phyloP scores from a whole-genome alignment of 2,329 filamentous ascomycete species.

The Mollisia scopiformis region DNA sequence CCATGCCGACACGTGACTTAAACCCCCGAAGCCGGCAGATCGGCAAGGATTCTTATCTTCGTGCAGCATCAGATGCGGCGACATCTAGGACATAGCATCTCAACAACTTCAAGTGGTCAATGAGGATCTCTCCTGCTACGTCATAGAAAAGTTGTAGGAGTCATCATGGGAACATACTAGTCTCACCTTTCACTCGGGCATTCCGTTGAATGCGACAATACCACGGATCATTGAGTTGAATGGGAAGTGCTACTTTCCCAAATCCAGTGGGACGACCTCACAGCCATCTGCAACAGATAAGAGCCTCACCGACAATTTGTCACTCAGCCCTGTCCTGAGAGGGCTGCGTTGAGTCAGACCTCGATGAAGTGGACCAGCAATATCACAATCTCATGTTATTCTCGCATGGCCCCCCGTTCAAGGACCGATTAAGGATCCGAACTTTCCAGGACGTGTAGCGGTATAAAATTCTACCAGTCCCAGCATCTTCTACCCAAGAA shows the following conservation, averaged over 20 bases:
- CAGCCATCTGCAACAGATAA: neutral
- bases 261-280: neutral
- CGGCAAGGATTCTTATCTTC: neutral
- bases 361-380: conserved; percentile 13
- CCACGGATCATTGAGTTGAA: neutral
- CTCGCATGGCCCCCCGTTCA: conserved; percentile 10
- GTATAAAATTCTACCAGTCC: neutral
- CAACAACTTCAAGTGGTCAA: neutral
- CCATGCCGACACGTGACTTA: neutral
- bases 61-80: neutral
- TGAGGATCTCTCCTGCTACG: no score
- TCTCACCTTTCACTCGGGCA: neutral
- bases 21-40: neutral
- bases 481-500: neutral
- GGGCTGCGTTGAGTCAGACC: conserved; percentile 10
- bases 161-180: no score
- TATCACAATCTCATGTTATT: conserved; percentile 15
- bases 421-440: conserved; percentile 10
- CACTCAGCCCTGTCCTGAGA: neutral
- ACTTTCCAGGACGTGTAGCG: neutral
- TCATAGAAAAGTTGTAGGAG: no score
- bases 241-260: neutral
- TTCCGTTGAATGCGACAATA: neutral
- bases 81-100: neutral
- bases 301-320: conserved; percentile 13